Evolutionary conservation across 257 asterid genomes (phyloP).

Genomic region (Solanum pennellii): DNA sequence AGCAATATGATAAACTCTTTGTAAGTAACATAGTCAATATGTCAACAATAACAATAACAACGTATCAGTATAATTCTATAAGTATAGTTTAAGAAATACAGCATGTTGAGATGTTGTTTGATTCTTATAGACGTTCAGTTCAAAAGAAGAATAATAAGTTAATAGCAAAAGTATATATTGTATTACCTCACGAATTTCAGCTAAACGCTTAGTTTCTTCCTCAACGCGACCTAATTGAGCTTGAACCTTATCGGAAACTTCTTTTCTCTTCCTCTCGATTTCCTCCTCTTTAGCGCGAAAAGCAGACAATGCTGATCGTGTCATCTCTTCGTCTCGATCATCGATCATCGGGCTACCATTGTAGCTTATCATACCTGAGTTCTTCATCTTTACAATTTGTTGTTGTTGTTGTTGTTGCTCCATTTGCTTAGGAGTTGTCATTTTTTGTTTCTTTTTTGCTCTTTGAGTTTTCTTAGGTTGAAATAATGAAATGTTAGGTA

Average conservation of each 20-base stretch:
- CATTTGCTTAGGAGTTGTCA: conserved; percentile 41
- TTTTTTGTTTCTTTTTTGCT: not conserved
- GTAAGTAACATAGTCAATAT: not conserved
- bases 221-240: conserved; percentile 77
- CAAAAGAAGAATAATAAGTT: not conserved
- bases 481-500: conserved; percentile 11
- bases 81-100: not conserved
- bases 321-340: conserved; percentile 77
- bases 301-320: conserved; percentile 51
- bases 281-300: conserved; percentile 82
- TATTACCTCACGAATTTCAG: conserved; percentile 62
- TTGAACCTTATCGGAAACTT: conserved; percentile 53
- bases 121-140: not conserved
- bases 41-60: not conserved
- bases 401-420: conserved; percentile 17
- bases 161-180: too few species aligned
- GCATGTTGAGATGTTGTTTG: too few species aligned
- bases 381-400: conserved; percentile 31
- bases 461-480: not conserved
- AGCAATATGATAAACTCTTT: not conserved
- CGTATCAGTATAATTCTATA: not conserved
- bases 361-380: conserved; percentile 35
- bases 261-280: conserved; percentile 61
- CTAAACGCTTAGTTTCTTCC: conserved; percentile 66
- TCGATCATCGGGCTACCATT: conserved; percentile 42